phyloP scores from a whole-genome alignment of 306 rosid species.

The Cicer pinnatifidum region DNA sequence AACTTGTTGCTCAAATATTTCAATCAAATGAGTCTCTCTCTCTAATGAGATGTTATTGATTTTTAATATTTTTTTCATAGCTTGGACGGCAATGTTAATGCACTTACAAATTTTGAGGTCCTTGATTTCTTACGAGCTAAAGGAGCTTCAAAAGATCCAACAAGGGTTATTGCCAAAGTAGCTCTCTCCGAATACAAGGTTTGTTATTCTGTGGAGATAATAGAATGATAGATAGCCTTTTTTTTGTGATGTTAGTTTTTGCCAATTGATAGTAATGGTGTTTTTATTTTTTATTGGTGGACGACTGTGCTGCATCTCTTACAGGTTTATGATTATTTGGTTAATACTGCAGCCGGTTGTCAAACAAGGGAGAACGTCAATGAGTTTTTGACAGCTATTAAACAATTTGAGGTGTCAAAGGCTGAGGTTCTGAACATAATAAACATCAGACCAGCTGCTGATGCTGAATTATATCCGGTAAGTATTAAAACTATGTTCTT shows the following conservation, averaged over 20 bases:
- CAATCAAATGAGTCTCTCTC: slow-evolving; percentile 21
- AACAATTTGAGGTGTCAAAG: slow-evolving; percentile 62
- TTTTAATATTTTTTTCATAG: slow-evolving; percentile 47
- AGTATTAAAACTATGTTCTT: slow-evolving; percentile 21
- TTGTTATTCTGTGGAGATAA: neutral
- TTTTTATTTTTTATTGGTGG: neutral
- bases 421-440: slow-evolving; percentile 77
- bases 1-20: slow-evolving; percentile 7
- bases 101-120: slow-evolving; percentile 76
- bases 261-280: neutral
- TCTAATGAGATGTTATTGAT: neutral
- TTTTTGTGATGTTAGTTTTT: neutral
- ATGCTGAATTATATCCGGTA: slow-evolving; percentile 62
- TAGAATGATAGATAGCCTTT: neutral
- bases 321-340: slow-evolving; percentile 78
- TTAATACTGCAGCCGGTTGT: slow-evolving; percentile 54
- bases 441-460: slow-evolving; percentile 60
- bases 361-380: slow-evolving; percentile 62
- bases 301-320: slow-evolving; percentile 5
- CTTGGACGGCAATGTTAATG: slow-evolving; percentile 60
- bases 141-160: slow-evolving; percentile 73
- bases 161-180: slow-evolving; percentile 69
- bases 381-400: slow-evolving; percentile 58
- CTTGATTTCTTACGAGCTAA: slow-evolving; percentile 68
- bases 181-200: slow-evolving; percentile 74